Conservation (phyloP, 2,329 filamentous ascomycete species). For the Diaporthe vexans region DNA sequence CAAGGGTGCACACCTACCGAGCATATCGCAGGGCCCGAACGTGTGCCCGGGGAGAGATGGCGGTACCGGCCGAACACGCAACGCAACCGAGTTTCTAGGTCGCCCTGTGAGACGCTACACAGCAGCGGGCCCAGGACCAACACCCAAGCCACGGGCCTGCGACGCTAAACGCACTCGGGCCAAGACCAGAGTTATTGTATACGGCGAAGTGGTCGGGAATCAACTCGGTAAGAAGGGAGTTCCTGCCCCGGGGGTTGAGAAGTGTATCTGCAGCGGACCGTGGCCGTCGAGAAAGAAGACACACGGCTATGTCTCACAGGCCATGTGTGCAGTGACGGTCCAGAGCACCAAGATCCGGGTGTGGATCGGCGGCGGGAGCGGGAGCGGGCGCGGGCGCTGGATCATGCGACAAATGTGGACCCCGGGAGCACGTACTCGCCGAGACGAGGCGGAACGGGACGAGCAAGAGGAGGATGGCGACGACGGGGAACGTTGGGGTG, state of each 20-base stretch:
- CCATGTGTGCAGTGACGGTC: not conserved
- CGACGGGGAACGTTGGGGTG: not conserved
- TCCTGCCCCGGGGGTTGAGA: too few species aligned
- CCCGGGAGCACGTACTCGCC: not conserved
- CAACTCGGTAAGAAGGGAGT: too few species aligned
- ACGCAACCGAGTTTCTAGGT: too few species aligned
- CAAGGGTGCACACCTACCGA: slow-evolving; percentile 30
- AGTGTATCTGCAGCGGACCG: too few species aligned
- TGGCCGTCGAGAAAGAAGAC: not conserved
- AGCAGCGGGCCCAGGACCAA: not conserved
- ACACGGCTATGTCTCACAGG: not conserved
- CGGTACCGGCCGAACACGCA: not conserved
- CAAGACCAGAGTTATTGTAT: slow-evolving; percentile 7
- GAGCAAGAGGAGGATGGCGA: not conserved
- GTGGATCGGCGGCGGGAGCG: not conserved
- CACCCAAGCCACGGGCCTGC: not conserved
- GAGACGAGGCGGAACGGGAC: not conserved
- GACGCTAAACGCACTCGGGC: not conserved
- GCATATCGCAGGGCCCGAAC: slow-evolving; percentile 30
- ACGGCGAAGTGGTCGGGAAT: not conserved
- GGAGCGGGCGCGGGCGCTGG: not conserved
- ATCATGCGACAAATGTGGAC: slow-evolving; percentile 6
- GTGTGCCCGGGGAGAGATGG: not conserved
- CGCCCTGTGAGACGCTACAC: not conserved
- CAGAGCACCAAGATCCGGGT: not conserved